Percentiles rank a stretch among this genome's conserved stretches.
Conservation (phyloP, 2,329 filamentous ascomycete genomes). For the Verticillium nonalfalfae region DNA sequence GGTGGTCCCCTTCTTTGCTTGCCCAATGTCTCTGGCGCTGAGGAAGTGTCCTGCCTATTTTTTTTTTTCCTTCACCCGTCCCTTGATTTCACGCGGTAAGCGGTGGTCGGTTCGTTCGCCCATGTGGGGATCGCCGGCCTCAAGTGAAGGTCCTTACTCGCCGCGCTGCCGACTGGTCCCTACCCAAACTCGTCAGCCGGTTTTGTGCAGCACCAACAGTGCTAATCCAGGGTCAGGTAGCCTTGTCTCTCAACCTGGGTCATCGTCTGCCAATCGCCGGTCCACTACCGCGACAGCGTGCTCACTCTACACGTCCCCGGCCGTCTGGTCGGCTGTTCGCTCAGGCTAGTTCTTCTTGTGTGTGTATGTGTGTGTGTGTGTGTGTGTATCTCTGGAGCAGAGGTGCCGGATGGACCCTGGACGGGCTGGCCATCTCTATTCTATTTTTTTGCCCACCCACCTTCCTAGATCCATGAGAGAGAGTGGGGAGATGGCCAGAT, state of each 20-base stretch:
- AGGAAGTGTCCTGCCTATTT: not conserved
- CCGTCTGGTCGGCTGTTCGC: not conserved
- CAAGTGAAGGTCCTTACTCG: no score
- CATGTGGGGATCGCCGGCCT: no score
- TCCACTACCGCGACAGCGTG: not conserved
- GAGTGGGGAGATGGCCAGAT: not conserved
- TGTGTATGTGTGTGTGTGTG: not conserved
- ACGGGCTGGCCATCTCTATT: not conserved
- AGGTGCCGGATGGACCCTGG: not conserved
- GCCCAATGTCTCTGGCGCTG: no score
- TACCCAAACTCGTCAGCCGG: not conserved
- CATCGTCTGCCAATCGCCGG: not conserved
- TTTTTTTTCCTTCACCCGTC: not conserved
- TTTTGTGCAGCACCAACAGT: not conserved
- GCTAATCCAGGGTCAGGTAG: not conserved
- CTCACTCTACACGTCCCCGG: not conserved
- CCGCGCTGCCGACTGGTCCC: no score
- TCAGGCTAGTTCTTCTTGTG: not conserved
- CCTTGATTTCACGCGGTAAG: no score
- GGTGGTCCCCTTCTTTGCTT: not conserved
- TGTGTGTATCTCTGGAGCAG: not conserved
- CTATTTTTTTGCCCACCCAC: not conserved
- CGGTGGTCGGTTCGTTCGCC: no score
- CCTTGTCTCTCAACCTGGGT: not conserved
- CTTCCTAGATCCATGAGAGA: not conserved